A percentile compares a stretch with the other conserved stretches of the same genome.
phyloP scores from a whole-genome alignment of 2,329 filamentous ascomycete genomes.

The Trichoderma polysporum region DNA sequence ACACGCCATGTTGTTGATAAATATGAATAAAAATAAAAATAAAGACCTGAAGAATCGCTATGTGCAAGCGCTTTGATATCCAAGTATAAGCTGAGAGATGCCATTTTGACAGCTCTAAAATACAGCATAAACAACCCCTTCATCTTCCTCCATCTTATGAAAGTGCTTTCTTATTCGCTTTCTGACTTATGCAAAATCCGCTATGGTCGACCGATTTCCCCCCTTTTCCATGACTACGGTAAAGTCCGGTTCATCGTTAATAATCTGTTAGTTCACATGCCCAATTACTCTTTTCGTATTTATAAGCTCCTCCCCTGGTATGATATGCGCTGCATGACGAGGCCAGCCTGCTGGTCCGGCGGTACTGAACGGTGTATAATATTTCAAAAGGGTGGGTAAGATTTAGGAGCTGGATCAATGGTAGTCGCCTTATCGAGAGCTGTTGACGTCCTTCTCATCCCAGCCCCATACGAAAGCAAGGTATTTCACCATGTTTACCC shows the following conservation, averaged over 20 bases:
- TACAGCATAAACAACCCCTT: not conserved
- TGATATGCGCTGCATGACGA: not conserved
- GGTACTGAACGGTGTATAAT: not conserved
- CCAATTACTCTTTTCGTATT: not conserved
- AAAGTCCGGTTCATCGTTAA: not conserved
- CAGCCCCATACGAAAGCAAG: slow-evolving; percentile 96
- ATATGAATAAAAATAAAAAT: not conserved
- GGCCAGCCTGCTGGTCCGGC: slow-evolving; percentile 16
- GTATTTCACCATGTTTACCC: slow-evolving; percentile 96
- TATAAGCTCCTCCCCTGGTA: not conserved
- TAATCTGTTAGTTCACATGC: not conserved
- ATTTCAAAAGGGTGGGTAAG: not conserved
- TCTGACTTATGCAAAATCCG: not conserved
- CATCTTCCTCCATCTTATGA: not conserved
- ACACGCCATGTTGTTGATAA: slow-evolving; percentile 10
- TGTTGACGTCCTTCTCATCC: slow-evolving; percentile 56
- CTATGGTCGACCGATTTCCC: not conserved
- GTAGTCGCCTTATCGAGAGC: not conserved
- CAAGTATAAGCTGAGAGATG: slow-evolving; percentile 9
- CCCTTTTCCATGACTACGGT: not conserved
- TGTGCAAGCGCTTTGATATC: slow-evolving; percentile 13
- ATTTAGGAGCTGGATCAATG: not conserved
- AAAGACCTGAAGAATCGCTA: not conserved
- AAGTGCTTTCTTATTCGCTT: not conserved
- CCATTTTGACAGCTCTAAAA: not conserved